Evolutionary conservation across 2,329 filamentous ascomycete genomes (phyloP), one percentile per base, ranked within the genome.

Genomic region (Xylaria multiplex): DNA sequence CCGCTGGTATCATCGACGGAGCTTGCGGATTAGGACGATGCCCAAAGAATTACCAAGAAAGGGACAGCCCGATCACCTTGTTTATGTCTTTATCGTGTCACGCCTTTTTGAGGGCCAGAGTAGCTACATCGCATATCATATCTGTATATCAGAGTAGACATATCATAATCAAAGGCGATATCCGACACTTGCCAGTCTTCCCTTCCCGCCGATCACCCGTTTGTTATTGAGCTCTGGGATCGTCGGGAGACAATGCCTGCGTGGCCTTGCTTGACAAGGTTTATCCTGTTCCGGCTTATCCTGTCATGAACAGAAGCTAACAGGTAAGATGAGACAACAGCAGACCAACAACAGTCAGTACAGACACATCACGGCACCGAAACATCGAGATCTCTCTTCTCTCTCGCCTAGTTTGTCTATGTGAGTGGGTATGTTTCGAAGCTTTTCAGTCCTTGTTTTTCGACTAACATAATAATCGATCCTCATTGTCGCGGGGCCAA

Each of bases 151-250:
- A 66, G 61, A 56, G 46, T 50, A 63, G 35, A 53, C 62, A 48
- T 55, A 35, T 22, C 45, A 54, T 49, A 22, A 46, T 37, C 24
- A 46, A 55, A 58, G 61, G 53, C 57, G 61, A 67, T 40, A 45
- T 14, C 57, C 52, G 53, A 58, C 56, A 48, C 53, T 55, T 19
- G 8, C 48, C 56, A 32, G 49, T 9, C 19, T 52, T 24, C 45
- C 50, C 46, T 53, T 65, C 69, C 68, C 72, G 68, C 65, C 73
- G 70, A 70, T 68, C 60, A 69, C 69, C 67, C 55, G 68, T 65
- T 69, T 30, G 58, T 57, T 32, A 57, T 52, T 54, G 11, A 35
- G 37, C 54, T 50, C 42, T 32, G 30, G 59, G n/a, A 35, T 50
- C 27, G 13, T 61, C 56, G 46, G 61, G 9, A 56, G 16, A 64